phyloP scores from a whole-genome alignment of 306 rosid species.

The Delonix regia region DNA sequence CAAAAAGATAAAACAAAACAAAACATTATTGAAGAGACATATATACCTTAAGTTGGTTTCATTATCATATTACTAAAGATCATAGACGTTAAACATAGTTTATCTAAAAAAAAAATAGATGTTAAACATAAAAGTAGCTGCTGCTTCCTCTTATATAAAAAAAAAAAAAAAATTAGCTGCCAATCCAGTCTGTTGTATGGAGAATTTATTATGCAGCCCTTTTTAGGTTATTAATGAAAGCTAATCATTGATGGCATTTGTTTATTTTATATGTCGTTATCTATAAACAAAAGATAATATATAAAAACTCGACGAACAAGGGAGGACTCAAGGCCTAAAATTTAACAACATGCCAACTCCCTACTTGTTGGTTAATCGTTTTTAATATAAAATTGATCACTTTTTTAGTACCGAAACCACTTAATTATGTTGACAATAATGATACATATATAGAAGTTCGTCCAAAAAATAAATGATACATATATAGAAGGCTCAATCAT shows the following conservation, averaged over 20 bases:
- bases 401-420: background rate
- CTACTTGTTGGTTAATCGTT: background rate
- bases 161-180: background rate
- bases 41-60: background rate
- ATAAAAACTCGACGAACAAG: background rate
- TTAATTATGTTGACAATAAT: slow-evolving; percentile 1
- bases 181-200: background rate
- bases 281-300: background rate
- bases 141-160: no score
- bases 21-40: background rate
- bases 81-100: background rate
- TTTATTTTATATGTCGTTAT: slow-evolving; percentile 32
- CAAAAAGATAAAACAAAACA: background rate
- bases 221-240: background rate
- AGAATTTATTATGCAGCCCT: background rate
- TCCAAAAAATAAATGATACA: no score
- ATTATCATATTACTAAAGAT: background rate
- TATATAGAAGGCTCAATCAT: background rate
- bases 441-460: no score
- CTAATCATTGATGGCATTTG: slow-evolving; percentile 17
- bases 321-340: background rate
- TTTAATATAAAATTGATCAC: background rate
- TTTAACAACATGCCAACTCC: background rate
- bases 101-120: no score
- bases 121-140: background rate